A percentile compares a stretch with the other conserved stretches of the same genome.
phyloP scores from a whole-genome alignment of 257 asterid genomes.

The Jacaranda copaia region DNA sequence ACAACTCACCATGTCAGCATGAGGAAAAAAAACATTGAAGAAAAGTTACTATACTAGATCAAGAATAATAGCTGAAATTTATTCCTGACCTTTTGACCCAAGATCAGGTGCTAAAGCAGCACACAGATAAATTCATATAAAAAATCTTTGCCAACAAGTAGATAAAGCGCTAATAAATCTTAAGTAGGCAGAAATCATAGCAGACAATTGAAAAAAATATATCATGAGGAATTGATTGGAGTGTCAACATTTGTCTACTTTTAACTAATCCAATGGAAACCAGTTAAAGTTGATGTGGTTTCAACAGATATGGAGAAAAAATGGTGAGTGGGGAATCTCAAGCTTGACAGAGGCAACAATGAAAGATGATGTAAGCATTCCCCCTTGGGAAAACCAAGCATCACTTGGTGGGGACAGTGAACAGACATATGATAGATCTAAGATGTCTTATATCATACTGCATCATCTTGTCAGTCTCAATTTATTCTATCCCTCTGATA shows the following conservation, averaged over 20 bases:
- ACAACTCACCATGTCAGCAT: constrained; percentile 33
- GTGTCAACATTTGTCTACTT: constrained; percentile 45
- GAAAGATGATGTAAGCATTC: constrained; percentile 62
- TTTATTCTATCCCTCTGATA: constrained; percentile 52
- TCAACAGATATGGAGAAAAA: constrained; percentile 49
- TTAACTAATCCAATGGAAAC: constrained; percentile 42
- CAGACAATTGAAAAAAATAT: constrained; percentile 44
- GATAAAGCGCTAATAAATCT: constrained; percentile 19
- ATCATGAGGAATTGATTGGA: constrained; percentile 40
- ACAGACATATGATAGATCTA: constrained; percentile 47
- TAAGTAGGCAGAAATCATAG: constrained; percentile 40
- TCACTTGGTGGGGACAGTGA: constrained; percentile 68
- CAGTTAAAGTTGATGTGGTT: constrained; percentile 45
- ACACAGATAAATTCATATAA: constrained; percentile 10
- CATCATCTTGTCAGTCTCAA: constrained; percentile 55
- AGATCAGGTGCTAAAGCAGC: constrained; percentile 32
- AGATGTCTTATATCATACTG: constrained; percentile 53
- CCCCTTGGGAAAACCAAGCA: constrained; percentile 55
- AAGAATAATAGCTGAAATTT: constrained; percentile 34
- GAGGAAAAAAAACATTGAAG: constrained; percentile 20
- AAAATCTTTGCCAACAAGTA: constrained; percentile 17
- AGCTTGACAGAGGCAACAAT: constrained; percentile 56
- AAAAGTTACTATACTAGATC: constrained; percentile 32
- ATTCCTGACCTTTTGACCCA: constrained; percentile 28
- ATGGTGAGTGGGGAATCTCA: constrained; percentile 68